Evolutionary conservation across 1,139 yeast genomes (phyloP).

Genomic region (Debaryomycetaceae sp.): DNA sequence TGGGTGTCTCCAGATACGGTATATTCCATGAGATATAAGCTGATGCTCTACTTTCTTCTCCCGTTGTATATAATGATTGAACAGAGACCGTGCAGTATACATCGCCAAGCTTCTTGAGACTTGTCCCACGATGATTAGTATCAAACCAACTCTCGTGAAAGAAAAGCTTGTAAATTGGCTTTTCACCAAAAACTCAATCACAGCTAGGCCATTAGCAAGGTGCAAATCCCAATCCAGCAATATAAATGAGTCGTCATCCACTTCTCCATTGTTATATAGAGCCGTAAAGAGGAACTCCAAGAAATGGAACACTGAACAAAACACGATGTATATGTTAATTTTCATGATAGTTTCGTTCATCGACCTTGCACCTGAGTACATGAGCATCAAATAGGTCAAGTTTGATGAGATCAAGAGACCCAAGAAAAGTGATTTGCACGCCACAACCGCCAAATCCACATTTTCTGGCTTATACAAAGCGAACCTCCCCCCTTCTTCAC

Average conservation of each 20-base stretch:
- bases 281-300: constrained; percentile 82
- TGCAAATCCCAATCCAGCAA: constrained; percentile 69
- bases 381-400: constrained; percentile 8
- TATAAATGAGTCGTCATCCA: constrained; percentile 73
- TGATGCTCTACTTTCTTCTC: constrained; percentile 52
- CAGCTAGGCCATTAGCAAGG: constrained; percentile 50
- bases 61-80: constrained; percentile 73
- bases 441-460: constrained; percentile 31
- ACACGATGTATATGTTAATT: constrained; percentile 43
- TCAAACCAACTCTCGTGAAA: constrained; percentile 39
- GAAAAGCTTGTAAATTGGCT: constrained; percentile 1
- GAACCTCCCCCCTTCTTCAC: not conserved
- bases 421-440: constrained; percentile 28
- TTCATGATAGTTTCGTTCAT: constrained; percentile 1
- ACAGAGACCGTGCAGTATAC: constrained; percentile 86
- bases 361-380: constrained; percentile 1
- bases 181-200: constrained; percentile 20
- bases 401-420: constrained; percentile 20
- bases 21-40: constrained; percentile 73
- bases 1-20: constrained; percentile 72
- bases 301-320: constrained; percentile 66
- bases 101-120: constrained; percentile 66
- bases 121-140: constrained; percentile 59
- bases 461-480: constrained; percentile 23
- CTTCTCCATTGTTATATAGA: constrained; percentile 60